Evolutionary conservation across 345 rosid species (phyloP), one percentile per base, ranked within the genome.

Genomic region (Murraya paniculata): DNA sequence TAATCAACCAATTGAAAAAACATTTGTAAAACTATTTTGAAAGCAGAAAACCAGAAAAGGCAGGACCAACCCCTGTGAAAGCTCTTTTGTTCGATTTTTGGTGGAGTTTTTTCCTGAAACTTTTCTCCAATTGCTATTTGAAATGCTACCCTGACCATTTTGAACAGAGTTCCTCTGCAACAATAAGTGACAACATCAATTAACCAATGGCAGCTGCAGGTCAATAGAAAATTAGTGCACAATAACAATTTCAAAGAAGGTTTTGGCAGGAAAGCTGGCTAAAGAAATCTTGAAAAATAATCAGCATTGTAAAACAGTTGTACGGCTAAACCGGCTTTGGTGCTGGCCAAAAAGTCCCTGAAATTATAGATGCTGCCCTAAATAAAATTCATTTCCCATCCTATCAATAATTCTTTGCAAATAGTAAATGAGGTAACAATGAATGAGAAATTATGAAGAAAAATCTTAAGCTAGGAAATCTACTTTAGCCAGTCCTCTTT

Each of bases 31-130:
- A 61, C 62, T 27, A 45, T 18, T 9, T 30, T 16, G 50, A 39
- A 38, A 27, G 75, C 25, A 75, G 53, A 64, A 58, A 6, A 36
- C 53, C 25, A 73, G 62, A 81, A 53, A 80, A 35, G 59, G 24
- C 18, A 61, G 60, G 64, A 82, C 87, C 31, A 68, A 88, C 95
- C 93, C 89, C 75, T 71, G 80, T 68, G 83, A 82, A 67, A 78
- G 70, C 81, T 80, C 82, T 80, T 81, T 50, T 73, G 83, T 73
- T 28, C 33, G 79, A 74, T 87, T 81, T 70, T 80, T 79, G 35
- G 79, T 64, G 64, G 81, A 85, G 11, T 78, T 81, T 58, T 89
- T 89, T 24, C 82, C 79, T 9, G 76, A 79, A 79, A 76, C 87
- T 36, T 74, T 84, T 81, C 80, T 84, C 78, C 81, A 79, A n/a